These are phyloP conservation scores for Fusarium papillatum DNA, from an alignment of 2,329 filamentous ascomycete genomes.

Conservation along the genomic window DNA sequence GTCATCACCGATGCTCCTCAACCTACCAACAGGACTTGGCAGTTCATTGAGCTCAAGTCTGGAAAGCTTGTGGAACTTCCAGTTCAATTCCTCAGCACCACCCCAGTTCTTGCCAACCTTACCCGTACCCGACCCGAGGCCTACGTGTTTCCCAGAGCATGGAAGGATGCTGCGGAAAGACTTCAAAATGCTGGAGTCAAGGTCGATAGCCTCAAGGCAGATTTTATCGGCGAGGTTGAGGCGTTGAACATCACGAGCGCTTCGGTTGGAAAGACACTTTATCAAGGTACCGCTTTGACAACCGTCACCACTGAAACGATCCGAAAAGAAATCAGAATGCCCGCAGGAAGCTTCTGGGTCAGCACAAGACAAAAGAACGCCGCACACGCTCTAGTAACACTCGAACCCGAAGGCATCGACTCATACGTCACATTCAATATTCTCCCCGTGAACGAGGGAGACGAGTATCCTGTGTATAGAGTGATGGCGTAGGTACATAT, in stretches of 20 bases:
- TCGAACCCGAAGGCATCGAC: slow-evolving; percentile 46
- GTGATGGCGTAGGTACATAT: slow-evolving; percentile 56
- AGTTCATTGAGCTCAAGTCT: slow-evolving; percentile 42
- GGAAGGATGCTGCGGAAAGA: slow-evolving; percentile 39
- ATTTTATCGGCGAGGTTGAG: slow-evolving; percentile 41
- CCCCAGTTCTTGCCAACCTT: slow-evolving; percentile 42
- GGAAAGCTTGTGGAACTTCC: slow-evolving; percentile 40
- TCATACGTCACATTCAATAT: slow-evolving; percentile 44
- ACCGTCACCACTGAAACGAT: slow-evolving; percentile 35
- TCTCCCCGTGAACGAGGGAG: slow-evolving; percentile 35
- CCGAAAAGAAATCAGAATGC: slow-evolving; percentile 37
- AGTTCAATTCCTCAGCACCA: slow-evolving; percentile 41
- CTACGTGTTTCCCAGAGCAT: slow-evolving; percentile 44
- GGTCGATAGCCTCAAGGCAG: slow-evolving; percentile 35
- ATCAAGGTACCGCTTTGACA: slow-evolving; percentile 42
- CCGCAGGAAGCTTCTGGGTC: slow-evolving; percentile 44
- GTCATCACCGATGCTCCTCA: slow-evolving; percentile 39
- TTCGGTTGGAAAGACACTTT: slow-evolving; percentile 21
- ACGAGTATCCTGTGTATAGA: slow-evolving; percentile 47
- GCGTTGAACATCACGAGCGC: slow-evolving; percentile 37
- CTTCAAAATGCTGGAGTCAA: slow-evolving; percentile 40
- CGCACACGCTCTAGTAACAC: slow-evolving; percentile 41
- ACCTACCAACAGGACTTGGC: slow-evolving; percentile 41
- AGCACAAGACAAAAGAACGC: slow-evolving; percentile 44
- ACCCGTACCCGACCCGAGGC: slow-evolving; percentile 44